Evolutionary conservation across 495 filamentous ascomycete genomes (phyloP), one percentile per base, ranked within the genome.

Genomic region (Neurospora sp.): DNA sequence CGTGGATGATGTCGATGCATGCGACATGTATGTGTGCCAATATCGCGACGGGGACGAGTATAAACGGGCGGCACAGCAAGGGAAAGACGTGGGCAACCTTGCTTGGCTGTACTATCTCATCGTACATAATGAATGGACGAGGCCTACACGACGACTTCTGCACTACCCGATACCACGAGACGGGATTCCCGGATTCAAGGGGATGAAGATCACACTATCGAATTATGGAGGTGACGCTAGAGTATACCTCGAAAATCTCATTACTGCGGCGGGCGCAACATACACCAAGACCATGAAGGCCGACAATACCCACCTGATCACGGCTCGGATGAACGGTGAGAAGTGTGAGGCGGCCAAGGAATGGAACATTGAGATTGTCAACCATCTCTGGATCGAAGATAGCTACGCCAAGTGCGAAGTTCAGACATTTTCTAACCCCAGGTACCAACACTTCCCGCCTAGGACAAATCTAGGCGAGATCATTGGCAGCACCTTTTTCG

Each of bases 301-400:
- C 72, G 93, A 97, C 69, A 98, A 98, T 77, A 98, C 94, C 0
- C 96, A 99, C 81, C 86, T 99, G 4, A 93, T 99, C 74, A 97
- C 96, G 5, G 96, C 96, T 6, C 91, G 97, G 76, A 88, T 89
- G 40, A 86, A 87, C 70, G 93, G 94, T 77, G 96, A 98, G 78
- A 99, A 99, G 81, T 97, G 91, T 77, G 89, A 89, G 7, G 96
- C 96, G 0, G 96, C 96, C 0, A 88, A 87, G 76, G 96, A 98
- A 80, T 99, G 96, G 96, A 90, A 91, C 40, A 90, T 98, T 39
- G 82, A 95, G 59, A 90, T 96, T 74, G 85, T 96, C 72, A 99
- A 99, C 79, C 95, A 98, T 77, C 85, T 99, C 1, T 99, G 96
- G 96, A 87, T 99, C 66, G 96, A 99, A 79, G 96, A 99, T 76